Evolutionary conservation across 2,329 filamentous ascomycete genomes (phyloP), one percentile per base, ranked within the genome.

Genomic region (Teratosphaeria destructans): DNA sequence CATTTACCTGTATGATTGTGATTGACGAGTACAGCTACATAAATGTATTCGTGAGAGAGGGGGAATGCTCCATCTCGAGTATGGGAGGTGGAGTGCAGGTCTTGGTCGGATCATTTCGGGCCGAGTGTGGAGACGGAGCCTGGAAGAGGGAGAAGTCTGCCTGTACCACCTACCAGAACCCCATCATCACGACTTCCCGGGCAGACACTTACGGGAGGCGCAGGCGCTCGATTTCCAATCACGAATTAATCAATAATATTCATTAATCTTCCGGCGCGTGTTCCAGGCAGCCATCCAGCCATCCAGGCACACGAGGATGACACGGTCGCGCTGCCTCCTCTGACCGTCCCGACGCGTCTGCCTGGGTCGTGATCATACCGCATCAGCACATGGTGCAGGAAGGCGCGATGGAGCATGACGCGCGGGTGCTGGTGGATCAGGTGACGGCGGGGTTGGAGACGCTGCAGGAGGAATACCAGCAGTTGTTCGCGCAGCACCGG

Each of bases 391-490:
- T 2, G 23, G 23, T 23, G 43, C n/a, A 10, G n/a, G 43, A 49
- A 49, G 43, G 43, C 43, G 19, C 43, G 43, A 49, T 49, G 43
- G 43, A 49, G 43, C 16, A n/a, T n/a, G 43, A 58, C 16, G 6
- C 6, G 16, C 4, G 5, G n/a, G 11, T 23, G 49, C 56, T 58
- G 47, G 49, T 58, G 7, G 72, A 74, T 66, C 73, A 79, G 61
- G 70, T 77, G 49, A 60, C 65, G 1, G 71, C 75, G 58, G 78
- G 78, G 61, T 80, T 79, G 65, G 76, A 75, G 52, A 72, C 76
- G 35, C 67, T 80, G 61, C 75, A 73, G 56, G 73, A 73, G 49
- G 78, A 80, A 64, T 80, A 80, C 64, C 73, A 76, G 65, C 70
- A 75, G 55, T 71, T 80, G 19, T 73, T 74, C 55, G 71, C 74